Conservation (phyloP, 371 early-diverging fungal species). For the Mucor racemosus region DNA sequence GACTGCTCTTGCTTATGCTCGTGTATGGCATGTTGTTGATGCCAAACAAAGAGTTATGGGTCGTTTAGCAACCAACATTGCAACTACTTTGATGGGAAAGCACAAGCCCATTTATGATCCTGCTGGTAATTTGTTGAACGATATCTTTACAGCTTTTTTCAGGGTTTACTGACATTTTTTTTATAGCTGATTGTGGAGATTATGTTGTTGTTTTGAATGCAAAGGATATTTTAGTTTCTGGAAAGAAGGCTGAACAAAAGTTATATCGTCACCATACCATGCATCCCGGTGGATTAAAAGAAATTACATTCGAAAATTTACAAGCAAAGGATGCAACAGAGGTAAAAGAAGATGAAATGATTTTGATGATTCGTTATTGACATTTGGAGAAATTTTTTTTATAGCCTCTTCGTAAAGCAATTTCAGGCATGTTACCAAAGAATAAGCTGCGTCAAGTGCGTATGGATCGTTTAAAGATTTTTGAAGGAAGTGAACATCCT, state of each 20-base stretch:
- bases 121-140: slow-evolving; percentile 63
- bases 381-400: neutral
- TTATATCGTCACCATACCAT: slow-evolving; percentile 90
- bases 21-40: slow-evolving; percentile 97
- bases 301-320: slow-evolving; percentile 75
- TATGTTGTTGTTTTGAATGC: slow-evolving; percentile 98
- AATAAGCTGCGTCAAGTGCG: slow-evolving; percentile 86
- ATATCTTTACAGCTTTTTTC: neutral
- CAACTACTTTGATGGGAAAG: slow-evolving; percentile 96
- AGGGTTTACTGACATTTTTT: neutral
- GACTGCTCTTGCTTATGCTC: slow-evolving; percentile 92
- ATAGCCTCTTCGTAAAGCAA: slow-evolving; percentile 85
- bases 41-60: slow-evolving; percentile 91
- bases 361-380: neutral
- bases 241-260: slow-evolving; percentile 89
- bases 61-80: slow-evolving; percentile 84
- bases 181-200: slow-evolving; percentile 93
- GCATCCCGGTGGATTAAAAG: slow-evolving; percentile 92
- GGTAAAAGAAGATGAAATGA: slow-evolving; percentile 37
- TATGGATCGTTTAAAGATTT: slow-evolving; percentile 82
- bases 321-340: slow-evolving; percentile 81
- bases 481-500: slow-evolving; percentile 91
- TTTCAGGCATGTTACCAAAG: slow-evolving; percentile 97
- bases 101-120: slow-evolving; percentile 96
- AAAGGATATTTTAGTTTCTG: slow-evolving; percentile 80